phyloP scores from a whole-genome alignment of 805 yeast species.

The Nakazawaea ernobii region DNA sequence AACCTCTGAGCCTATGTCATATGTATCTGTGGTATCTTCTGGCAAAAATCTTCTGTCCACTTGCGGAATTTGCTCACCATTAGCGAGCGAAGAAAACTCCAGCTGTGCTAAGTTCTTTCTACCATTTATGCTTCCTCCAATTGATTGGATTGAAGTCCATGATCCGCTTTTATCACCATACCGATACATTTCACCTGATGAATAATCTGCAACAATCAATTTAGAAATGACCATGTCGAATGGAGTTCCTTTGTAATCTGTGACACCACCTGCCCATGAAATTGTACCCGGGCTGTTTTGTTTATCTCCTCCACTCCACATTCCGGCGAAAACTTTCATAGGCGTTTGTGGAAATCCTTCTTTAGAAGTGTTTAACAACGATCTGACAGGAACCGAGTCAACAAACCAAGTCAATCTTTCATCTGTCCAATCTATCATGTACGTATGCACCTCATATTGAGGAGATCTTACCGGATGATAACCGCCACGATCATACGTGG shows the following conservation, averaged over 20 bases:
- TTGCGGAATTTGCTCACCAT: slow-evolving; percentile 18
- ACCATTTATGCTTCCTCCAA: slow-evolving; percentile 57
- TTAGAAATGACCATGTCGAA: slow-evolving; percentile 60
- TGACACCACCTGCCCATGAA: slow-evolving; percentile 77
- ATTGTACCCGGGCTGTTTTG: slow-evolving; percentile 61
- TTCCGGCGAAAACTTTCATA: slow-evolving; percentile 62
- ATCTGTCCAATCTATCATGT: slow-evolving; percentile 80
- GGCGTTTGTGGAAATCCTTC: slow-evolving; percentile 92
- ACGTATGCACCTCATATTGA: slow-evolving; percentile 58
- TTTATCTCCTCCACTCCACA: slow-evolving; percentile 83
- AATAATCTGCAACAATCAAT: slow-evolving; percentile 62
- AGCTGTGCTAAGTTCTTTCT: slow-evolving; percentile 40
- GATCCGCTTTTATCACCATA: slow-evolving; percentile 52
- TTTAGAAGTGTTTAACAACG: slow-evolving; percentile 44
- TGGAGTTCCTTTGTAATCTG: slow-evolving; percentile 62
- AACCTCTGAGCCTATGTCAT: neutral
- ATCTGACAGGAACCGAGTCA: slow-evolving; percentile 67
- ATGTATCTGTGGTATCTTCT: neutral
- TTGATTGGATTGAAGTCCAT: slow-evolving; percentile 55
- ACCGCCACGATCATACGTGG: slow-evolving; percentile 75
- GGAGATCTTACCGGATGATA: slow-evolving; percentile 57
- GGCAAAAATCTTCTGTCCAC: neutral
- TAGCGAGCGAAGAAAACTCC: slow-evolving; percentile 33
- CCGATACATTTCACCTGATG: slow-evolving; percentile 53
- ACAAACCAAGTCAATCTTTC: slow-evolving; percentile 62